Percentiles rank a stretch among this genome's conserved stretches.
These are phyloP conservation scores for Periconia sp. DNA, from an alignment of 2,329 filamentous ascomycete species.

Conservation along the genomic window DNA sequence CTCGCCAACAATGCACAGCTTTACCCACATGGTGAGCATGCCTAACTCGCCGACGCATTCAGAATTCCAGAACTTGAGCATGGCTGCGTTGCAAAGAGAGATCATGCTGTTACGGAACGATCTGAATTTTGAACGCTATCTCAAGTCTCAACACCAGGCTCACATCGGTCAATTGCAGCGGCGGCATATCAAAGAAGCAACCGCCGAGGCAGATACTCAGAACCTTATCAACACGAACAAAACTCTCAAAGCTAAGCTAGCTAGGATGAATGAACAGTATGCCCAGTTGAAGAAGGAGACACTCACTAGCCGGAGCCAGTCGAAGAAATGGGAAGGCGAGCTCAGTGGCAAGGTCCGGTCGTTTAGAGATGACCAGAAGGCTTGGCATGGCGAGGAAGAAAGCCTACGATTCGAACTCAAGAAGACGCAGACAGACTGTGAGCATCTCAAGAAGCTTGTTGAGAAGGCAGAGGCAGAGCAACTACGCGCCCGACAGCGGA, in stretches of 20 bases:
- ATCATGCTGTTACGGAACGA: constrained; percentile 80
- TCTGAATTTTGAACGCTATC: constrained; percentile 80
- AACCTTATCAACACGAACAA: constrained; percentile 80
- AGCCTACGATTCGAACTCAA: constrained; percentile 64
- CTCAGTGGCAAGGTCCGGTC: constrained; percentile 69
- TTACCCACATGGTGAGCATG: constrained; percentile 30
- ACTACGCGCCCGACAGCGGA: constrained; percentile 56
- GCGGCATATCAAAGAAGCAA: constrained; percentile 76
- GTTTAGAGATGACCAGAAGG: constrained; percentile 73
- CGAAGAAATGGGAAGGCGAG: constrained; percentile 79
- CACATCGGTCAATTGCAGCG: constrained; percentile 81
- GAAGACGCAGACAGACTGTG: constrained; percentile 64
- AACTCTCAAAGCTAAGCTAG: constrained; percentile 72
- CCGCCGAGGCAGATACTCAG: constrained; percentile 81
- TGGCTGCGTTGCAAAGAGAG: constrained; percentile 68
- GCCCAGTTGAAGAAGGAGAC: constrained; percentile 74
- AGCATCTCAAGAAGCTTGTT: constrained; percentile 69
- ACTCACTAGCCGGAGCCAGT: constrained; percentile 72
- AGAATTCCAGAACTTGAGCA: constrained; percentile 43
- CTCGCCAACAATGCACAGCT: constrained; percentile 42
- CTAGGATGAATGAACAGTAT: constrained; percentile 74
- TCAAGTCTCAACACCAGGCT: constrained; percentile 82
- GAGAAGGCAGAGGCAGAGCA: constrained; percentile 74
- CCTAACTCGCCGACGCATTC: constrained; percentile 31
- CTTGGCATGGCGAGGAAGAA: constrained; percentile 65